Evolutionary conservation across 495 filamentous ascomycete species (phyloP).

Genomic region (Monascus purpureus): DNA sequence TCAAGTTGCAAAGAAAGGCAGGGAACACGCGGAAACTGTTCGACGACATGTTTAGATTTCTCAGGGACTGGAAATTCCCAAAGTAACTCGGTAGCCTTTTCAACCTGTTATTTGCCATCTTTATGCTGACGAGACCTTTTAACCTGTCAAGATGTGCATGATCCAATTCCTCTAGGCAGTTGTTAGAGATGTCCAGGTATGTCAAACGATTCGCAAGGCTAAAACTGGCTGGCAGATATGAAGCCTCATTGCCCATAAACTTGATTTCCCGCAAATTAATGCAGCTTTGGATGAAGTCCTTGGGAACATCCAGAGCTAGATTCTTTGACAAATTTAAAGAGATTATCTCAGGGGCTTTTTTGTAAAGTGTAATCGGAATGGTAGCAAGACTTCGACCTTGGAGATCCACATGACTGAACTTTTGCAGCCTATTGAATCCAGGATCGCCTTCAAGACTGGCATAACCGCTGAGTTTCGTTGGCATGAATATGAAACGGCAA

Average conservation of each 20-base stretch:
- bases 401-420: conserved; percentile 87
- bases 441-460: conserved; percentile 61
- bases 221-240: conserved; percentile 73
- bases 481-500: conserved; percentile 87
- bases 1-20: conserved; percentile 65
- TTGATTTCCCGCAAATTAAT: conserved; percentile 87
- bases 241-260: conserved; percentile 81
- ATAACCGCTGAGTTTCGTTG: conserved; percentile 67
- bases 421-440: conserved; percentile 65
- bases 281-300: conserved; percentile 93
- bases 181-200: conserved; percentile 88
- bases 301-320: conserved; percentile 80
- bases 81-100: conserved; percentile 67
- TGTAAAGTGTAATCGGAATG: conserved; percentile 88
- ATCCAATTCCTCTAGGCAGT: conserved; percentile 73
- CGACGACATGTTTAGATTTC: conserved; percentile 80
- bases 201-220: conserved; percentile 69
- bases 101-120: conserved; percentile 83
- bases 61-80: conserved; percentile 55
- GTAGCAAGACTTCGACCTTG: conserved; percentile 83
- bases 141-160: conserved; percentile 62
- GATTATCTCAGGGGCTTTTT: conserved; percentile 83
- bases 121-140: conserved; percentile 71
- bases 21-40: conserved; percentile 83
- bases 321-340: conserved; percentile 88